Evolutionary conservation across 2,329 filamentous ascomycete species (phyloP).

Genomic region (Eutypella sp.): DNA sequence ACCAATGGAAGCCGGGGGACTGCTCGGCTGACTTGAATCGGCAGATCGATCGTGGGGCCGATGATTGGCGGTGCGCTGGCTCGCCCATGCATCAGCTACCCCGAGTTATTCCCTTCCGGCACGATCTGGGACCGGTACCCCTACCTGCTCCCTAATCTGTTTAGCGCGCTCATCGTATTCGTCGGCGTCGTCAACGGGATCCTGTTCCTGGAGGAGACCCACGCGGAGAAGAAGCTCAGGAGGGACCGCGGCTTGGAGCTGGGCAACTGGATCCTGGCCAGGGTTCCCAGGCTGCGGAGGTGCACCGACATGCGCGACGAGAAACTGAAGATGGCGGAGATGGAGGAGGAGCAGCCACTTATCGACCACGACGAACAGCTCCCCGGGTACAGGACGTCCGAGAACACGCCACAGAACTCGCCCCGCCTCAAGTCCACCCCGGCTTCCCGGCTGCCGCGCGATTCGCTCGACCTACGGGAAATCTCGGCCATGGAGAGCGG

Average conservation of each 20-base stretch:
- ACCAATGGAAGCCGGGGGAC: not conserved
- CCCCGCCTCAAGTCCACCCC: slow-evolving; percentile 28
- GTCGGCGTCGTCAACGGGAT: slow-evolving; percentile 61
- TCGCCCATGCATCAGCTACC: slow-evolving; percentile 78
- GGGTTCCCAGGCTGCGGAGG: slow-evolving; percentile 34
- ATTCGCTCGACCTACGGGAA: slow-evolving; percentile 31
- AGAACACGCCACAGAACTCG: slow-evolving; percentile 46
- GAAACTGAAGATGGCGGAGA: slow-evolving; percentile 32
- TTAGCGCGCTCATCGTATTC: slow-evolving; percentile 60
- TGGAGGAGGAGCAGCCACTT: slow-evolving; percentile 56
- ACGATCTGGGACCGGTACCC: slow-evolving; percentile 83
- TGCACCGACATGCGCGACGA: slow-evolving; percentile 32
- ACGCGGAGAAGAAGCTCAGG: slow-evolving; percentile 71
- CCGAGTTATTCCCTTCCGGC: slow-evolving; percentile 63
- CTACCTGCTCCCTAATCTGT: slow-evolving; percentile 58
- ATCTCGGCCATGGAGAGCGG: slow-evolving; percentile 13
- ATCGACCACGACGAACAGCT: slow-evolving; percentile 57
- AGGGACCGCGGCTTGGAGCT: slow-evolving; percentile 72
- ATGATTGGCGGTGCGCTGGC: slow-evolving; percentile 87
- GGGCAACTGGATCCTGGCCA: slow-evolving; percentile 62
- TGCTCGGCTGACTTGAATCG: slow-evolving; percentile 25
- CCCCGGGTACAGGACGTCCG: slow-evolving; percentile 63
- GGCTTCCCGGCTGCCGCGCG: slow-evolving; percentile 28
- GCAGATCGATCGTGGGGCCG: slow-evolving; percentile 82
- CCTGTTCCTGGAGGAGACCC: slow-evolving; percentile 84